A percentile compares a stretch with the other conserved stretches of the same genome.
phyloP scores from a whole-genome alignment of 257 asterid genomes.

The Rubia yunnanensis region DNA sequence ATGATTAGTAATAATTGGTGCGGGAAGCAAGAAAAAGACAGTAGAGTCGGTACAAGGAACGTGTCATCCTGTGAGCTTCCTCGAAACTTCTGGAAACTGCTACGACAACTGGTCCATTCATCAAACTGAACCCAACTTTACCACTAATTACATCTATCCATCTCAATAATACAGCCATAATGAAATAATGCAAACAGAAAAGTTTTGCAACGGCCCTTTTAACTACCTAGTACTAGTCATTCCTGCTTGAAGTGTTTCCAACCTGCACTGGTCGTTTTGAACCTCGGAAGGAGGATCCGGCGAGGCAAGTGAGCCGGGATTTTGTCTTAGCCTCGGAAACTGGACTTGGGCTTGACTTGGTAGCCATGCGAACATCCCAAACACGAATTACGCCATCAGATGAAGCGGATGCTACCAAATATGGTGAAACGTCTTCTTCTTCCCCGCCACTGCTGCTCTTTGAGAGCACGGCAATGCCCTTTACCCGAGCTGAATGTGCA shows the following conservation, averaged over 20 bases:
- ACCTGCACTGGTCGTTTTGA: not conserved
- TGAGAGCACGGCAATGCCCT: constrained; percentile 73
- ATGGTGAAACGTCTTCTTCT: constrained; percentile 35
- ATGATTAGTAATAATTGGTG: too few species aligned
- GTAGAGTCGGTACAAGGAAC: too few species aligned
- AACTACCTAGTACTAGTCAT: too few species aligned
- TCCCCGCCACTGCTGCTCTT: constrained; percentile 21
- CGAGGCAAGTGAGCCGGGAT: constrained; percentile 94
- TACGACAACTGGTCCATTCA: too few species aligned
- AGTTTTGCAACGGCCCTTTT: too few species aligned
- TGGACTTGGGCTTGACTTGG: constrained; percentile 43
- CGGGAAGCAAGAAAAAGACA: too few species aligned
- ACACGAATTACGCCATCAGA: constrained; percentile 87
- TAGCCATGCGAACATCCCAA: constrained; percentile 81
- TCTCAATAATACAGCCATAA: too few species aligned
- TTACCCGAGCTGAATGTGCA: constrained; percentile 84
- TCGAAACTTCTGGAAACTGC: too few species aligned
- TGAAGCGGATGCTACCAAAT: constrained; percentile 80
- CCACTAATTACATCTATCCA: too few species aligned
- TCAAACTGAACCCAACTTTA: too few species aligned
- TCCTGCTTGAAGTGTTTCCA: not conserved
- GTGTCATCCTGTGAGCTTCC: too few species aligned
- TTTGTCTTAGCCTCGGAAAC: constrained; percentile 62
- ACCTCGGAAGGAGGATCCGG: constrained; percentile 79
- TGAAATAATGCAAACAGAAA: too few species aligned